Evolutionary conservation across 345 rosid species (phyloP).

Genomic region (Pistacia atlantica): DNA sequence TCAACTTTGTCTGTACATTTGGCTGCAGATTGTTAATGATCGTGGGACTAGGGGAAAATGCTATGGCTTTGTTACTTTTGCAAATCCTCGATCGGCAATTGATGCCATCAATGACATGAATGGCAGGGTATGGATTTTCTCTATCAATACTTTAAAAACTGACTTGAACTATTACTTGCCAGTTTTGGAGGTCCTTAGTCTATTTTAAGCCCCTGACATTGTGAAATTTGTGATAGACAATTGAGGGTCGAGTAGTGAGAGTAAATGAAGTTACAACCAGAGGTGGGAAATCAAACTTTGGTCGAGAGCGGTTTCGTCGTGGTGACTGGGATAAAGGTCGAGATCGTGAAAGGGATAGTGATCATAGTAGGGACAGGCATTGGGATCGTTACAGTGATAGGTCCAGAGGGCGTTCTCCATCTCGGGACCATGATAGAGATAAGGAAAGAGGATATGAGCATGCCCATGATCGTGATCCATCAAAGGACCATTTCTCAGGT

Average conservation of each 20-base stretch:
- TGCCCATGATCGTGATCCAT: constrained; percentile 39
- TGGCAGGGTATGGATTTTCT: constrained; percentile 68
- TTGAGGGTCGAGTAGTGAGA: constrained; percentile 74
- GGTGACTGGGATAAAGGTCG: constrained; percentile 45
- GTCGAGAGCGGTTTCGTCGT: constrained; percentile 40
- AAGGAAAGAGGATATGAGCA: constrained; percentile 50
- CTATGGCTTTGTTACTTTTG: constrained; percentile 81
- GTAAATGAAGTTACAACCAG: constrained; percentile 77
- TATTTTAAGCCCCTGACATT: constrained; percentile 21
- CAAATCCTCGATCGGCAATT: constrained; percentile 72
- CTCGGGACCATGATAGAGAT: constrained; percentile 48
- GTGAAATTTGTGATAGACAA: constrained; percentile 47
- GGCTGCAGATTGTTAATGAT: constrained; percentile 70
- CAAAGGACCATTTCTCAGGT: constrained; percentile 44
- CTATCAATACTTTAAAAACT: not conserved
- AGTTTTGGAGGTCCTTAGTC: too few species aligned
- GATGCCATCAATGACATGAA: constrained; percentile 88
- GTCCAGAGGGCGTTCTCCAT: constrained; percentile 60
- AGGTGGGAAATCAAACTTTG: constrained; percentile 59
- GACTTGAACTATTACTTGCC: not conserved
- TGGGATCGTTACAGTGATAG: constrained; percentile 50
- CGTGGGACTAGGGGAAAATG: constrained; percentile 72
- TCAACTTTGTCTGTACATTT: not conserved
- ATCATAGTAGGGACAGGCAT: constrained; percentile 40
- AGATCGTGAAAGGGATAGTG: constrained; percentile 55